Base-by-base conservation (phyloP, 805 yeast species). In the Candida ponderosae region DNA sequence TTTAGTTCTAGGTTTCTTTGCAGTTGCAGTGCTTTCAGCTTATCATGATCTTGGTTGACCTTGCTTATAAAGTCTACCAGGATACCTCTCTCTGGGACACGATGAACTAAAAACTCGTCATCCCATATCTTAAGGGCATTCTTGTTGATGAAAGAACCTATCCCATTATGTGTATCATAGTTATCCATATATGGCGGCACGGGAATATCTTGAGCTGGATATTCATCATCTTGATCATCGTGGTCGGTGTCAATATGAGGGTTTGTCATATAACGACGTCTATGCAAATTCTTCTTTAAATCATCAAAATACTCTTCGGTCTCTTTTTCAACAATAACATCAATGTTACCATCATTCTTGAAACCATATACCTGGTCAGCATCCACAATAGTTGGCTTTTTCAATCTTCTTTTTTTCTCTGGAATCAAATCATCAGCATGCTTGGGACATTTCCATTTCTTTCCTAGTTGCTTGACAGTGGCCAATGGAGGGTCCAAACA, bases 381-480 rank as follows among this genome's bases (percentile, higher is more conserved):
- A 39, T 80, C 83, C 7, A 78, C 54, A 18, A 70, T 60, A 5
- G 67, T 58, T 32, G 75, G 75, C 45, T 69, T 72, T 45, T 67
- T 72, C 45, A 72, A 66, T 50, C 70, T 65, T 36, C 87, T 61
- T 36, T 58, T 48, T 39, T 68, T 61, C 13, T 65, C 39, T 11
- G 43, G 32, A 5, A 46, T 33, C 15, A 50, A 38, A 35, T 44
- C 43, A 34, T 47, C 50, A 17, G 76, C 74, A 61, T 87, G 97
- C 47, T 83, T 81, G 2, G 96, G 97, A 58, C 96, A 93, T 62
- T 75, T 79, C 97, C 96, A 90, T 56, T 80, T 84, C 32, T 68
- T 67, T 2, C 93, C 94, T 32, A 84, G 54, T 30, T 81, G 77
- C 49, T 86, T 85, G 16, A 81, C 74, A 6, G 81, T 66, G 14